Percentiles rank a stretch among this genome's conserved stretches.
phyloP scores from a whole-genome alignment of 2,329 filamentous ascomycete species.

The Remersonia thermophila region DNA sequence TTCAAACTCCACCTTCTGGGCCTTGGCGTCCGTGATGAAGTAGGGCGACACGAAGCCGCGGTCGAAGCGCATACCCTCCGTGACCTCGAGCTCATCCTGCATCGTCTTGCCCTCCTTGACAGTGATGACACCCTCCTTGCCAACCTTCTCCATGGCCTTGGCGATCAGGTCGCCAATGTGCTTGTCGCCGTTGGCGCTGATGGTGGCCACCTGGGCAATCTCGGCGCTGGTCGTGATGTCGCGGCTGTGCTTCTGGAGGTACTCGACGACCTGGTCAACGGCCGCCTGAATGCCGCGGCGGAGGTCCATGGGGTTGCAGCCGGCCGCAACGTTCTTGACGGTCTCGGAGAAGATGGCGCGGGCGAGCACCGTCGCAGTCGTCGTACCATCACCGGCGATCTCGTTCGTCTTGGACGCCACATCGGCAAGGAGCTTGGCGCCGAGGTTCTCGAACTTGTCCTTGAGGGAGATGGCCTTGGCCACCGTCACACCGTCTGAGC shows the following conservation, averaged over 20 bases:
- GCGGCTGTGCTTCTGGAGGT: conserved; percentile 88
- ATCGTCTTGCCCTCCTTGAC: conserved; percentile 99
- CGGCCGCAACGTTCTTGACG: conserved; percentile 98
- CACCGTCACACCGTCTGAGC: conserved; percentile 71
- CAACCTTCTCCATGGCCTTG: conserved; percentile 99
- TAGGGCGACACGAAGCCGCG: conserved; percentile 97
- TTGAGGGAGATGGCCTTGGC: conserved; percentile 82
- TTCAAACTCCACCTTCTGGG: conserved; percentile 99
- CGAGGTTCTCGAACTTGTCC: conserved; percentile 99
- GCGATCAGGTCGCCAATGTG: conserved; percentile 94
- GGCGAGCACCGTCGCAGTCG: conserved; percentile 91
- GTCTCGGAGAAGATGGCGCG: conserved; percentile 99
- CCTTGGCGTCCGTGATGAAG: conserved; percentile 99
- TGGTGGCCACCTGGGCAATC: conserved; percentile 96
- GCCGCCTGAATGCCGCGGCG: conserved; percentile 93
- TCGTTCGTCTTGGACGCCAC: conserved; percentile 99
- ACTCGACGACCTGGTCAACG: conserved; percentile 88
- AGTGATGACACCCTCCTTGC: conserved; percentile 99
- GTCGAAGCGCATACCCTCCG: conserved; percentile 99
- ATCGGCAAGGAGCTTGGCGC: conserved; percentile 90
- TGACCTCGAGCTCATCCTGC: conserved; percentile 94
- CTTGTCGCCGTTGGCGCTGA: conserved; percentile 91
- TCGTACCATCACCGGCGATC: conserved; percentile 95
- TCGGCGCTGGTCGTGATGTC: conserved; percentile 96
- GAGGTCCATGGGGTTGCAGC: conserved; percentile 99